Evolutionary conservation across 2,329 filamentous ascomycete genomes (phyloP).

Genomic region (Aureobasidium uvarum): DNA sequence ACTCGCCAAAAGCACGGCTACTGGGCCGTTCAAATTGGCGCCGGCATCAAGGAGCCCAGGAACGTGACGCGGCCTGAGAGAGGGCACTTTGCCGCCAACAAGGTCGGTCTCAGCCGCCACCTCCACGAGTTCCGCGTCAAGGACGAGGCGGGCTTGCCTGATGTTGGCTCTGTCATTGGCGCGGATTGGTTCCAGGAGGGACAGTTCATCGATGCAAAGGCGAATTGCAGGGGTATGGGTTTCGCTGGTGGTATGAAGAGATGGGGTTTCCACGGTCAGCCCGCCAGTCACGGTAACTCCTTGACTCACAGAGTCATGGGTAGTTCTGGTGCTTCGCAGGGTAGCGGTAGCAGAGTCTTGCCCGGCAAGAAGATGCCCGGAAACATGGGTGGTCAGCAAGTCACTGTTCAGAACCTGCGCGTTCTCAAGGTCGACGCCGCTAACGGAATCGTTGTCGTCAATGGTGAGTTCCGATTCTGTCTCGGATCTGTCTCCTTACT

Average conservation of each 20-base stretch:
- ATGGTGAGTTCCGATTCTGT: constrained; percentile 54
- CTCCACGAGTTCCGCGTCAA: constrained; percentile 86
- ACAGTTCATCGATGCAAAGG: constrained; percentile 83
- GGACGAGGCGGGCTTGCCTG: constrained; percentile 67
- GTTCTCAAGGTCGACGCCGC: constrained; percentile 84
- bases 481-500: background rate
- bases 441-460: constrained; percentile 84
- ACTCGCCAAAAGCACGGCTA: constrained; percentile 80
- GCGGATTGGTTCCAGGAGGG: constrained; percentile 92
- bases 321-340: constrained; percentile 84
- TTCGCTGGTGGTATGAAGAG: constrained; percentile 99
- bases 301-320: constrained; percentile 91
- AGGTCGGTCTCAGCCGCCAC: constrained; percentile 78
- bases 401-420: constrained; percentile 88
- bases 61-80: constrained; percentile 81
- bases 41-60: constrained; percentile 67
- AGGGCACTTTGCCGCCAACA: constrained; percentile 82
- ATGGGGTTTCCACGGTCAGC: constrained; percentile 85
- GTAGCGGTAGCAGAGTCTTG: constrained; percentile 84
- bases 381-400: constrained; percentile 84
- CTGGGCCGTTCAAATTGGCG: constrained; percentile 87
- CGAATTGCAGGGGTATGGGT: constrained; percentile 79
- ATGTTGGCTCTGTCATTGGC: constrained; percentile 70
- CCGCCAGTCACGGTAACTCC: constrained; percentile 91
- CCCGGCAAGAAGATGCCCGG: constrained; percentile 99